Conservation (phyloP, 2,329 filamentous ascomycete genomes). For the Lachnellula subtilissima region DNA sequence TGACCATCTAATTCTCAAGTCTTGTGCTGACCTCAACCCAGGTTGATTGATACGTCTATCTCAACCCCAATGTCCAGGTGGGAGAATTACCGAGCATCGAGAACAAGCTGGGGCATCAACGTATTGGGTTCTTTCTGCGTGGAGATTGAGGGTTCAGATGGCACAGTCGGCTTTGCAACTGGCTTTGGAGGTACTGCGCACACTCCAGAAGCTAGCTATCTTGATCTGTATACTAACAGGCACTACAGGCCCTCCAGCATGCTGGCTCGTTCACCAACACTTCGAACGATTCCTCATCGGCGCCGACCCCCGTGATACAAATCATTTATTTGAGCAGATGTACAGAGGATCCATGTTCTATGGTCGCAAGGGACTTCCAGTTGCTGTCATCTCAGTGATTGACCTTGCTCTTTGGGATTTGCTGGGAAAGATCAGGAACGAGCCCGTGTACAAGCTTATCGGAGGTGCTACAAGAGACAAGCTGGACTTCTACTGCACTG, state of each 20-base stretch:
- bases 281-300: slow-evolving; percentile 89
- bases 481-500: slow-evolving; percentile 91
- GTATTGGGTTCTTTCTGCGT: slow-evolving; percentile 88
- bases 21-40: slow-evolving; percentile 47
- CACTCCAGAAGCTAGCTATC: neutral
- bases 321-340: slow-evolving; percentile 93
- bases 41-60: slow-evolving; percentile 88
- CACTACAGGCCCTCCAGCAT: slow-evolving; percentile 69
- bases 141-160: slow-evolving; percentile 83
- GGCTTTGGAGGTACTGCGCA: slow-evolving; percentile 68
- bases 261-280: slow-evolving; percentile 90
- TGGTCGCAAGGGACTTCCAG: slow-evolving; percentile 83
- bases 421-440: slow-evolving; percentile 81
- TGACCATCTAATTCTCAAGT: neutral
- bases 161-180: slow-evolving; percentile 89
- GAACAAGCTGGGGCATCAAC: slow-evolving; percentile 94
- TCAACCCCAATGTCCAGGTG: slow-evolving; percentile 89
- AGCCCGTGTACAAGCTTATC: slow-evolving; percentile 92
- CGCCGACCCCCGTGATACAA: slow-evolving; percentile 84
- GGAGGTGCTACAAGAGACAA: slow-evolving; percentile 81
- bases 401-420: slow-evolving; percentile 92
- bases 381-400: slow-evolving; percentile 90
- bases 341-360: slow-evolving; percentile 96
- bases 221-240: neutral
- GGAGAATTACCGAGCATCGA: slow-evolving; percentile 79